phyloP scores from a whole-genome alignment of 495 filamentous ascomycete genomes.

The Penicillium verhagenii region DNA sequence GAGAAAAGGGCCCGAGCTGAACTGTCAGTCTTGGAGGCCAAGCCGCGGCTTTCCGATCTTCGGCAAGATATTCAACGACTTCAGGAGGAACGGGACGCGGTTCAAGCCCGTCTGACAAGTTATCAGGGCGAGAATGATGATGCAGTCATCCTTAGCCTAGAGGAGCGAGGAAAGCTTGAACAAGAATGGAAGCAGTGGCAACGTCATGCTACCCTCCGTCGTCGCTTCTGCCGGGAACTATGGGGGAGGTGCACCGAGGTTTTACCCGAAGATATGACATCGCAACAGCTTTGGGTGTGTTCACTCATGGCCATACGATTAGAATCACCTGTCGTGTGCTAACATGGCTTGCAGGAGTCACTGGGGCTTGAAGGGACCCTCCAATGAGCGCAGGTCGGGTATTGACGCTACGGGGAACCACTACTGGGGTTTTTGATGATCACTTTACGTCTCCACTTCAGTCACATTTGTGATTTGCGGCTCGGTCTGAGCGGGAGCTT shows the following conservation, averaged over 20 bases:
- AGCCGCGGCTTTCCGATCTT: slow-evolving; percentile 54
- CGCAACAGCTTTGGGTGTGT: slow-evolving; percentile 53
- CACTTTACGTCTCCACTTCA: slow-evolving; percentile 14
- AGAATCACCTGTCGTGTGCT: slow-evolving; percentile 5
- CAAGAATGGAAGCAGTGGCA: slow-evolving; percentile 54
- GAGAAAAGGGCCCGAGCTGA: slow-evolving; percentile 52
- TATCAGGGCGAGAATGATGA: slow-evolving; percentile 30
- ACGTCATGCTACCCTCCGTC: slow-evolving; percentile 41
- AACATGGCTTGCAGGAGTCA: slow-evolving; percentile 34
- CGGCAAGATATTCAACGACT: slow-evolving; percentile 43
- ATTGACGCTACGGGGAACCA: slow-evolving; percentile 19
- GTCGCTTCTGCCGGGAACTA: slow-evolving; percentile 51
- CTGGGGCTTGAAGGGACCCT: slow-evolving; percentile 42
- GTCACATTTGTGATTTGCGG: slow-evolving; percentile 23
- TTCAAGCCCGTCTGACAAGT: slow-evolving; percentile 38
- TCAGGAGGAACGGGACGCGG: slow-evolving; percentile 42
- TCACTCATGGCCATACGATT: not conserved
- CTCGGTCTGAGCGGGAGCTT: slow-evolving; percentile 15
- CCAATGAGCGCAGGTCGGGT: slow-evolving; percentile 22
- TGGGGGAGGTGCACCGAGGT: slow-evolving; percentile 50
- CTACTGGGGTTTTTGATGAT: too few species aligned
- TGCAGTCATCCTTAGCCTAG: slow-evolving; percentile 38
- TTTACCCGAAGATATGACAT: slow-evolving; percentile 45
- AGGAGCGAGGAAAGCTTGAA: slow-evolving; percentile 49
- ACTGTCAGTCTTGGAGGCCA: slow-evolving; percentile 47